Evolutionary conservation across 1,139 yeast species (phyloP).

Genomic region (Candida glucosophila): DNA sequence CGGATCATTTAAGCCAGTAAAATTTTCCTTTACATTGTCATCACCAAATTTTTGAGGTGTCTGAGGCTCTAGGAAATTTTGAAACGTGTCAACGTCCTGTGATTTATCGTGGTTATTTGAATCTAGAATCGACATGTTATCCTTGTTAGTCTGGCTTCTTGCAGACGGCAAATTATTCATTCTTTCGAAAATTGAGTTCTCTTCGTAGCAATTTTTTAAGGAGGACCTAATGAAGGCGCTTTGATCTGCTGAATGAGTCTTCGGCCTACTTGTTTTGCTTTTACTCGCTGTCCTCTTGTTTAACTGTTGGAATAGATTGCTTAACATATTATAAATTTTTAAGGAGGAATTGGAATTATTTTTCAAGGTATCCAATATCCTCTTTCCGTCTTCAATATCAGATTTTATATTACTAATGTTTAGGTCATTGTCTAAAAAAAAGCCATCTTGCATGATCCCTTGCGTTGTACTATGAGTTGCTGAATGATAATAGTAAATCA

Average conservation of each 20-base stretch:
- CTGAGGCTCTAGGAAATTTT: too few species aligned
- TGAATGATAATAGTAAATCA: slow-evolving; percentile 79
- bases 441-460: slow-evolving; percentile 39
- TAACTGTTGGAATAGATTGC: slow-evolving; percentile 74
- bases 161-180: not conserved
- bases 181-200: slow-evolving; percentile 2
- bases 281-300: slow-evolving; percentile 52
- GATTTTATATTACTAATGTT: slow-evolving; percentile 59
- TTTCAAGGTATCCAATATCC: slow-evolving; percentile 62
- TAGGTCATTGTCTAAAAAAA: slow-evolving; percentile 49
- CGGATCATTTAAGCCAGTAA: not conserved
- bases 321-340: slow-evolving; percentile 70
- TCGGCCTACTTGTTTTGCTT: slow-evolving; percentile 1
- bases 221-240: slow-evolving; percentile 27
- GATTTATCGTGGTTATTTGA: not conserved
- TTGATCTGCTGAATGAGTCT: slow-evolving; percentile 13
- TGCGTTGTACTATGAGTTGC: slow-evolving; percentile 27
- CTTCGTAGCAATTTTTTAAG: slow-evolving; percentile 21
- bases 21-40: not conserved
- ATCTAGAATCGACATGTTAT: not conserved
- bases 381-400: slow-evolving; percentile 78
- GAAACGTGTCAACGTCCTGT: not conserved
- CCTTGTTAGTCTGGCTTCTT: not conserved
- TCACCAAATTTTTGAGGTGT: not conserved
- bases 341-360: slow-evolving; percentile 71